Conservation (phyloP, 129 eudicot species). For the Centaurea solstitialis region DNA sequence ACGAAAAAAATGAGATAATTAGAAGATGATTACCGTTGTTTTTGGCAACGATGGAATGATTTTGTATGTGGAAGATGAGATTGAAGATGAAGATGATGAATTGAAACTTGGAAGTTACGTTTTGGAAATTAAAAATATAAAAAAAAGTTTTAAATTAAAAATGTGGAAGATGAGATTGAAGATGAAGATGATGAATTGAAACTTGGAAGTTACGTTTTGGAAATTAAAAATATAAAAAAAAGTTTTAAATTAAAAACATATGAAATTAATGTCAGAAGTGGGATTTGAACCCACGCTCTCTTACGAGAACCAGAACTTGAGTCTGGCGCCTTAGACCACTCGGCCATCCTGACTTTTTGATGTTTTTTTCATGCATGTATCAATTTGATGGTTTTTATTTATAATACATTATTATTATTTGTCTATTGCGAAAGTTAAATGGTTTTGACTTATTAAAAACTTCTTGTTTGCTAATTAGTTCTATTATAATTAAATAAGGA, state of each 20-base stretch:
- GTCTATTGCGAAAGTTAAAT: too few relatives aligned
- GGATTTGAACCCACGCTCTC: conserved; percentile 98
- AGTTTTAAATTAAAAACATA: neutral
- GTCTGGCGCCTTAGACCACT: conserved; percentile 99
- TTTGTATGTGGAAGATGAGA: neutral
- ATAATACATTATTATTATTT: too few relatives aligned
- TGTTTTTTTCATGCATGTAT: too few relatives aligned
- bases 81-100: neutral
- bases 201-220: neutral
- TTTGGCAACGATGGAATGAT: neutral
- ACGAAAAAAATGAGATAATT: neutral
- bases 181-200: neutral
- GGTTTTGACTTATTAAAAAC: too few relatives aligned
- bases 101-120: neutral
- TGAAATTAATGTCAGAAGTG: conserved; percentile 70
- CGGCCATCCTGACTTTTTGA: conserved; percentile 86
- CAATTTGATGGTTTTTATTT: too few relatives aligned
- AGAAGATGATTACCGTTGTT: neutral
- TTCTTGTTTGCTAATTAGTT: too few relatives aligned
- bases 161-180: neutral
- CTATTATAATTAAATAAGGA: too few relatives aligned
- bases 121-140: too few relatives aligned
- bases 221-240: neutral
- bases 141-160: neutral
- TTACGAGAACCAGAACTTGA: conserved; percentile 87